A percentile compares a stretch with the other conserved stretches of the same genome.
phyloP scores from a whole-genome alignment of 176 grass and related monocot species.

The Neostapfia colusana region DNA sequence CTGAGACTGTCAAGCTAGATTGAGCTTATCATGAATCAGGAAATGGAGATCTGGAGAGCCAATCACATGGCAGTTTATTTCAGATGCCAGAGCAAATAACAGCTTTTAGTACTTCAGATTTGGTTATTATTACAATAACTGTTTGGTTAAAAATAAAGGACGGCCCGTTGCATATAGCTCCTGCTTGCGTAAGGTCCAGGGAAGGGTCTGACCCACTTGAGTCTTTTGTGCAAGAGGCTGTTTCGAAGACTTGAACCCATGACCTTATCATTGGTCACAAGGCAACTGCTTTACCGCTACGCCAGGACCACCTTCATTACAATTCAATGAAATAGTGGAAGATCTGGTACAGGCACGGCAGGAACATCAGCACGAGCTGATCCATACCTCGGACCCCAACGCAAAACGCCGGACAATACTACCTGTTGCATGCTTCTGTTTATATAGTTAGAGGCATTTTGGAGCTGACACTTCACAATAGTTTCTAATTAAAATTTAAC shows the following conservation, averaged over 20 bases:
- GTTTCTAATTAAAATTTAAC: background rate
- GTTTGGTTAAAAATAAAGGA: conserved; percentile 20
- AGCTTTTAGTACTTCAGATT: conserved; percentile 14
- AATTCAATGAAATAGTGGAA: background rate
- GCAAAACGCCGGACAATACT: background rate
- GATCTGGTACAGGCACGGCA: background rate
- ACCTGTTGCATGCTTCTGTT: background rate
- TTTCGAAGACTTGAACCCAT: too few species aligned
- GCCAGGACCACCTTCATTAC: too few species aligned
- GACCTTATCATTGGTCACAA: too few species aligned
- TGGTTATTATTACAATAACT: background rate
- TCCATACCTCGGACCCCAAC: conserved; percentile 30
- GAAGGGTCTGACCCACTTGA: too few species aligned
- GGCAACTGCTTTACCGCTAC: too few species aligned
- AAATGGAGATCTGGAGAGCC: conserved; percentile 25
- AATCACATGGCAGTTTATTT: conserved; percentile 21
- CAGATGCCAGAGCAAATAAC: conserved; percentile 34
- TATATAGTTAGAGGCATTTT: conserved; percentile 6
- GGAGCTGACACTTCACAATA: conserved; percentile 16
- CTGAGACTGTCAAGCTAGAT: background rate
- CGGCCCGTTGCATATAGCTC: too few species aligned
- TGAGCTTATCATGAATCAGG: conserved; percentile 25
- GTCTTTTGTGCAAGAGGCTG: too few species aligned
- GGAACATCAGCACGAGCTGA: conserved; percentile 5
- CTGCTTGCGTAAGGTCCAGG: too few species aligned